Evolutionary conservation across 768 basidiomycete species (phyloP).

Genomic region (Gymnopilus junonius): DNA sequence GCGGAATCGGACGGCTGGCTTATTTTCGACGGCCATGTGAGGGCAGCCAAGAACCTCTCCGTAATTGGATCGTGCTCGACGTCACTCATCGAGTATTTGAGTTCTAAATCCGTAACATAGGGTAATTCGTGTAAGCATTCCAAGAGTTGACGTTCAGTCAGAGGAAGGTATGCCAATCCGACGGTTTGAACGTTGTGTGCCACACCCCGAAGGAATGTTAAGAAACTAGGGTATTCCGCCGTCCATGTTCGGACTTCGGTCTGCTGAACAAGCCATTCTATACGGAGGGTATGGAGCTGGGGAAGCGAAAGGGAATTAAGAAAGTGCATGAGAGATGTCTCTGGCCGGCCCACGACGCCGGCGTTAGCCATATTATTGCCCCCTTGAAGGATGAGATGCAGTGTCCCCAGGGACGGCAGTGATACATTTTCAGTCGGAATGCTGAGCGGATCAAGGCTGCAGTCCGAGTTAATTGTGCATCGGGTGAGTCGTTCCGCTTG

Average conservation of each 20-base stretch:
- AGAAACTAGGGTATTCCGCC: constrained; percentile 29
- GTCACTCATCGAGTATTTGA: constrained; percentile 40
- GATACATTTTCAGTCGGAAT: constrained; percentile 12
- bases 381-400: constrained; percentile 38
- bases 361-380: constrained; percentile 6
- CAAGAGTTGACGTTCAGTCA: constrained; percentile 36
- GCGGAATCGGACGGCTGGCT: background rate
- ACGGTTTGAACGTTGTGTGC: constrained; percentile 34
- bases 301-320: constrained; percentile 34
- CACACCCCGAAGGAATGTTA: constrained; percentile 30
- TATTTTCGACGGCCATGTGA: constrained; percentile 6
- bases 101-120: constrained; percentile 31
- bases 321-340: constrained; percentile 33
- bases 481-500: constrained; percentile 32
- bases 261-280: constrained; percentile 38
- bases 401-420: constrained; percentile 35
- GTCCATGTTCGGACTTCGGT: constrained; percentile 19
- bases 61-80: constrained; percentile 40
- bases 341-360: constrained; percentile 18
- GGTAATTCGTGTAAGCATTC: constrained; percentile 35
- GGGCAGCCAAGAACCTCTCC: constrained; percentile 31
- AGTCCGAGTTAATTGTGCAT: constrained; percentile 39
- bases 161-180: constrained; percentile 41
- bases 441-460: constrained; percentile 22
- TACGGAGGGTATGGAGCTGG: constrained; percentile 32